Conservation (phyloP, 1,284 basidiomycete species). For the Papiliotrema laurentii region DNA sequence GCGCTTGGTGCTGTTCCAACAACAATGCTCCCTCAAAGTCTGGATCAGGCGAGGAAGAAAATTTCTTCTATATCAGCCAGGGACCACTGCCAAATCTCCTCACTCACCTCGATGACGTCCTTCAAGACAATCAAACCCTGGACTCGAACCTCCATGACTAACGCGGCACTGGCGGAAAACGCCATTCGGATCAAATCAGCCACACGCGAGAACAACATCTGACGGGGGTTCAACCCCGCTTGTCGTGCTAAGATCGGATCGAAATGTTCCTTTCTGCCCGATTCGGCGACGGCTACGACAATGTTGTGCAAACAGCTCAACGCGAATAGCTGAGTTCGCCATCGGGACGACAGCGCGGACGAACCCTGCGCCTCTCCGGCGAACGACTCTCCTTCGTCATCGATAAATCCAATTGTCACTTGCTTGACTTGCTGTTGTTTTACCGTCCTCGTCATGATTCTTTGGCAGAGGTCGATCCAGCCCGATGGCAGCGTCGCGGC, state of each 20-base stretch:
- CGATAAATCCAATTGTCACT: conserved; percentile 59
- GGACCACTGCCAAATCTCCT: neutral
- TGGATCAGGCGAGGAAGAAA: conserved; percentile 80
- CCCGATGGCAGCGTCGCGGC: conserved; percentile 87
- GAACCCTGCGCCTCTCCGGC: conserved; percentile 53
- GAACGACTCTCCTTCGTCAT: conserved; percentile 88
- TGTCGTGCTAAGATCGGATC: conserved; percentile 62
- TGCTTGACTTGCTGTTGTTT: conserved; percentile 63
- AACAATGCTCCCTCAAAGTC: conserved; percentile 86
- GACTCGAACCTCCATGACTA: conserved; percentile 91
- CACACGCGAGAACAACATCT: conserved; percentile 43
- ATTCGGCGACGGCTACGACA: conserved; percentile 67
- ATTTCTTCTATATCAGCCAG: conserved; percentile 56
- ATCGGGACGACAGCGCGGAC: conserved; percentile 67
- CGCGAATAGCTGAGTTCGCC: conserved; percentile 96
- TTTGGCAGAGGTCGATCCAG: conserved; percentile 96
- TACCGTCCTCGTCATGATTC: conserved; percentile 68
- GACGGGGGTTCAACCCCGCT: conserved; percentile 29
- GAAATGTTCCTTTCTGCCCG: conserved; percentile 74
- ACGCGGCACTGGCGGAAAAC: conserved; percentile 92
- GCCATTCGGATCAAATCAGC: conserved; percentile 93
- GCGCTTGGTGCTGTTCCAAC: conserved; percentile 97
- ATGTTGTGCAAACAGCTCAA: conserved; percentile 88
- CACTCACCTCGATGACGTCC: conserved; percentile 81
- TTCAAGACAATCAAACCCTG: conserved; percentile 83